Conservation (phyloP, 176 grass and related monocot genomes). For the Aechmea fasciata region DNA sequence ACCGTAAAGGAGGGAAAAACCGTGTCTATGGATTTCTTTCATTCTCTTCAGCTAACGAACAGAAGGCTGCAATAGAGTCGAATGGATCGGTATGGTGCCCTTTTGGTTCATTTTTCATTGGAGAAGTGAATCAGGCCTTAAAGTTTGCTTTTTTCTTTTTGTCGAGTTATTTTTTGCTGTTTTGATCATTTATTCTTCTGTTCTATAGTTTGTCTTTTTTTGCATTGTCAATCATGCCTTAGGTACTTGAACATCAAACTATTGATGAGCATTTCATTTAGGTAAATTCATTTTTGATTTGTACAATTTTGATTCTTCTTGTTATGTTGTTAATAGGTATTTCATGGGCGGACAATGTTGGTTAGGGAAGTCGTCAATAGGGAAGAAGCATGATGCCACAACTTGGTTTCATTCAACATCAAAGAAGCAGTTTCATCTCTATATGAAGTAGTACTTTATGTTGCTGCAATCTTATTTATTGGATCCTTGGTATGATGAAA, state of each 20-base stretch:
- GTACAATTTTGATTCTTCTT: background rate
- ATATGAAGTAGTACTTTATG: background rate
- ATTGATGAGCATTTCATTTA: background rate
- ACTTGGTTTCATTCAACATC: background rate
- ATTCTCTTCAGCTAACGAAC: constrained; percentile 46
- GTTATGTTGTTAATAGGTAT: constrained; percentile 35
- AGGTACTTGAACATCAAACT: background rate
- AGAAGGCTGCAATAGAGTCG: constrained; percentile 33
- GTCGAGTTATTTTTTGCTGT: background rate
- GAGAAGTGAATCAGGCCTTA: background rate
- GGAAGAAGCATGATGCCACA: background rate
- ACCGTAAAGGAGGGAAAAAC: constrained; percentile 60
- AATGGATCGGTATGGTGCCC: constrained; percentile 38
- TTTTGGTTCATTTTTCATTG: background rate
- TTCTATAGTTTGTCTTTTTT: background rate
- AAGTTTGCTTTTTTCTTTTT: background rate
- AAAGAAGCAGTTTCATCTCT: background rate
- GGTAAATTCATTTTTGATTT: constrained; percentile 1
- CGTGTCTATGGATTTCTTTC: constrained; percentile 64
- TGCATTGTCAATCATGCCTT: background rate
- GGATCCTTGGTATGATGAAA: background rate
- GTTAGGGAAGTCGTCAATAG: constrained; percentile 34
- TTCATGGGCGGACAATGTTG: constrained; percentile 47
- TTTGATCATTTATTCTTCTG: background rate
- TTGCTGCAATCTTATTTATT: background rate